These are phyloP conservation scores for Peniophora sp. DNA, from an alignment of 1,284 basidiomycete genomes.

Conservation along the genomic window DNA sequence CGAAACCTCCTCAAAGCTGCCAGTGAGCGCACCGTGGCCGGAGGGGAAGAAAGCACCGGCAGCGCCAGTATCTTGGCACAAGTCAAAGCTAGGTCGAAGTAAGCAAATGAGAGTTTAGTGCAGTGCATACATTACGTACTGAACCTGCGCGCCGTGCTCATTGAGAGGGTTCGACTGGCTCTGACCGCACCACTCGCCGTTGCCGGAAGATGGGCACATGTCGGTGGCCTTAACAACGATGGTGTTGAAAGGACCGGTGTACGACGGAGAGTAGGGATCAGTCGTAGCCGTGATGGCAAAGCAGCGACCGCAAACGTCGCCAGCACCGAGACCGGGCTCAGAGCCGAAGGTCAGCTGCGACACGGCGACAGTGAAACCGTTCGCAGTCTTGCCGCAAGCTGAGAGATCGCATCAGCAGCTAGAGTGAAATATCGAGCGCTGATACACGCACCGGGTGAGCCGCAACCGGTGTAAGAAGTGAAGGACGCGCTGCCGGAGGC, in stretches of 20 bases:
- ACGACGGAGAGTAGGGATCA: conserved; percentile 46
- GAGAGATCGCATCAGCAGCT: not conserved
- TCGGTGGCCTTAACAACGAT: conserved; percentile 53
- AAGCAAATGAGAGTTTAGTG: not conserved
- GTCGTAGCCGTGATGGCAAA: conserved; percentile 40
- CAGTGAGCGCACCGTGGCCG: conserved; percentile 43
- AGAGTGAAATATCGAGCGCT: too few relatives aligned
- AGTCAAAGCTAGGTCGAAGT: conserved; percentile 38
- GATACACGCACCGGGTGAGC: conserved; percentile 27
- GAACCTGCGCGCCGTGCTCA: conserved; percentile 34
- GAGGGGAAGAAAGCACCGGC: conserved; percentile 46
- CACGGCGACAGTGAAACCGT: conserved; percentile 48
- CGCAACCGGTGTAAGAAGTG: conserved; percentile 47
- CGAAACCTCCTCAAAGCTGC: conserved; percentile 44
- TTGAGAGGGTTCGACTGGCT: conserved; percentile 33
- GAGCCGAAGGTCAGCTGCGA: conserved; percentile 49
- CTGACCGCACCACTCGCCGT: conserved; percentile 50
- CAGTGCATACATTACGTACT: conserved; percentile 27
- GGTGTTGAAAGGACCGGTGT: conserved; percentile 41
- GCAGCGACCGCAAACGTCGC: conserved; percentile 57
- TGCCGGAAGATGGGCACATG: conserved; percentile 39
- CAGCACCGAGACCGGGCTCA: conserved; percentile 37
- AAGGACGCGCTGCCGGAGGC: conserved; percentile 45
- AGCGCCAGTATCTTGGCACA: conserved; percentile 52
- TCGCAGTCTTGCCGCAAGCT: conserved; percentile 47